Evolutionary conservation across 1,284 basidiomycete genomes (phyloP).

Genomic region (Sparassis latifolia): DNA sequence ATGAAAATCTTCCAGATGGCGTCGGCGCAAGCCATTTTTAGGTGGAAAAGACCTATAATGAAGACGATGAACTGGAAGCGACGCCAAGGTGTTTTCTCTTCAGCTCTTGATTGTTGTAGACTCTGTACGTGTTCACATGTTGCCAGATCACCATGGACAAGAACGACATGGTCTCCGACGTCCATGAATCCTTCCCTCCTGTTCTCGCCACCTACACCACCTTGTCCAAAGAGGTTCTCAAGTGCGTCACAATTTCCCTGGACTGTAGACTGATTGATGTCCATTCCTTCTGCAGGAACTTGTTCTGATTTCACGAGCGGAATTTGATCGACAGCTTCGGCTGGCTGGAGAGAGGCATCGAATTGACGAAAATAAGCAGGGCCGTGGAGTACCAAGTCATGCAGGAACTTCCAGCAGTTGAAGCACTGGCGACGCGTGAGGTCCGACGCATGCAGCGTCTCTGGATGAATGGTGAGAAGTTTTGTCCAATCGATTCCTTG

Average conservation of each 20-base stretch:
- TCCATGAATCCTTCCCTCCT: not conserved
- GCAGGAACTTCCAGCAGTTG: not conserved
- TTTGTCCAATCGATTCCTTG: not conserved
- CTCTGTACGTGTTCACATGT: slow-evolving; percentile 14
- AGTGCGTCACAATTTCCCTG: slow-evolving; percentile 17
- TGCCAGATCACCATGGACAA: slow-evolving; percentile 23
- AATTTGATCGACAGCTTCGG: slow-evolving; percentile 20
- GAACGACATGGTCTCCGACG: slow-evolving; percentile 15
- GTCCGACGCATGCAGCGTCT: not conserved
- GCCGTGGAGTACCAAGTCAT: slow-evolving; percentile 1
- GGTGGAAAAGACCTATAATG: slow-evolving; percentile 30
- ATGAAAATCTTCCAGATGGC: slow-evolving; percentile 26
- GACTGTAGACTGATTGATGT: slow-evolving; percentile 20
- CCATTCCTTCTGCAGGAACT: slow-evolving; percentile 17
- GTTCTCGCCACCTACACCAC: slow-evolving; percentile 12
- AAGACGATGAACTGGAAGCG: slow-evolving; percentile 24
- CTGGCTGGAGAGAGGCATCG: not conserved
- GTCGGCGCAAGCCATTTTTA: slow-evolving; percentile 32
- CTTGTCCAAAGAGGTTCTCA: slow-evolving; percentile 18
- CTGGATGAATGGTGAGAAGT: not conserved
- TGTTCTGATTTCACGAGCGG: slow-evolving; percentile 21
- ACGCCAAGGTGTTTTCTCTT: slow-evolving; percentile 13
- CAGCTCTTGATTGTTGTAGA: slow-evolving; percentile 1
- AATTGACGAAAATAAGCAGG: slow-evolving; percentile 7
- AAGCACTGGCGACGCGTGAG: slow-evolving; percentile 1